Evolutionary conservation across 2,329 filamentous ascomycete genomes (phyloP).

Genomic region (Fusarium denticulatum): DNA sequence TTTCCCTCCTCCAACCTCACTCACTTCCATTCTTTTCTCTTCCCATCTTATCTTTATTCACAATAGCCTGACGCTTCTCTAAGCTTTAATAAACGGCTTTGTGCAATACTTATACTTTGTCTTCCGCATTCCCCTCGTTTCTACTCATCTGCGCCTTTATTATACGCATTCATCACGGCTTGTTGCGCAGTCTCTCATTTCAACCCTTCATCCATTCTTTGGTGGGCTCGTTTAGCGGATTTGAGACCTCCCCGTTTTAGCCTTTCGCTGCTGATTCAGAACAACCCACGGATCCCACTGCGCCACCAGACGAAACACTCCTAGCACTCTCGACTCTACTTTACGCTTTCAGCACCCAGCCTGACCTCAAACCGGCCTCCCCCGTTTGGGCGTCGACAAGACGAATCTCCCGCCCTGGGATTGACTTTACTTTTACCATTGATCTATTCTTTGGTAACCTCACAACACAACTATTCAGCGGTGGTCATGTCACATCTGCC

Average conservation of each 20-base stretch:
- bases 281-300: slow-evolving; percentile 29
- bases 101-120: slow-evolving; percentile 6
- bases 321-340: slow-evolving; percentile 3
- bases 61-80: slow-evolving; percentile 6
- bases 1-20: slow-evolving; percentile 19
- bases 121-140: neutral
- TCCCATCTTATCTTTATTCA: neutral
- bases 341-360: slow-evolving; percentile 19
- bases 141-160: neutral
- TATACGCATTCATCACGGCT: slow-evolving; percentile 5
- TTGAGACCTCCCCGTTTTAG: slow-evolving; percentile 18
- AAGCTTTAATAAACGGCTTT: slow-evolving; percentile 23
- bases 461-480: neutral
- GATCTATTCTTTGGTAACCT: neutral
- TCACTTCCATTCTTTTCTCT: neutral
- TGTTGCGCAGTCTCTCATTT: slow-evolving; percentile 24
- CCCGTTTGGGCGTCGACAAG: slow-evolving; percentile 11
- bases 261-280: slow-evolving; percentile 27
- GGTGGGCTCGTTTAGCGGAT: slow-evolving; percentile 29
- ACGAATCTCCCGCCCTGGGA: slow-evolving; percentile 3
- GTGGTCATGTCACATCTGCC: slow-evolving; percentile 30
- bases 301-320: slow-evolving; percentile 30
- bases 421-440: slow-evolving; percentile 1
- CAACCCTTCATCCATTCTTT: slow-evolving; percentile 4
- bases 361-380: slow-evolving; percentile 3